Evolutionary conservation across 1,284 basidiomycete species (phyloP).

Genomic region (Ustilago crameri): DNA sequence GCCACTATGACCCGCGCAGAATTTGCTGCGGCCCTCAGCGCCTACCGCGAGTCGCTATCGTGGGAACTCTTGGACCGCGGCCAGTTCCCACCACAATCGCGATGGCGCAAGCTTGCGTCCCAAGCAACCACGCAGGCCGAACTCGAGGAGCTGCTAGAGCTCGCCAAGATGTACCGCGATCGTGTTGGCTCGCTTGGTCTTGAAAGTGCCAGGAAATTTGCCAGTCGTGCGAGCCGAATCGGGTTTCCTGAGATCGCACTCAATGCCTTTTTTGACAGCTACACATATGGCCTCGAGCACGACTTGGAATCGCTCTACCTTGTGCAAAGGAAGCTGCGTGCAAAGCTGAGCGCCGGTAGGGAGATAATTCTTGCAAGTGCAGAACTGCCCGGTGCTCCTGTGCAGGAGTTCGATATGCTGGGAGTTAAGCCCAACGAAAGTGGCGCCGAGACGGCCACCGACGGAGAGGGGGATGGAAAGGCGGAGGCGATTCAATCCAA

Average conservation of each 20-base stretch:
- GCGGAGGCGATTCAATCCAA: conserved; percentile 19
- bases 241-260: conserved; percentile 33
- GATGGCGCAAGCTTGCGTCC: conserved; percentile 18
- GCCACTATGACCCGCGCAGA: conserved; percentile 21
- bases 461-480: conserved; percentile 12
- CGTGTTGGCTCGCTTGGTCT: conserved; percentile 24
- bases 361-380: conserved; percentile 26
- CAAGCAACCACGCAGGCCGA: conserved; percentile 14
- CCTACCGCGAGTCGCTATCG: conserved; percentile 10
- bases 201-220: conserved; percentile 13
- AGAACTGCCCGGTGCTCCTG: conserved; percentile 20
- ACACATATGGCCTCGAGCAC: conserved; percentile 33
- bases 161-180: conserved; percentile 37
- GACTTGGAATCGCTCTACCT: conserved; percentile 22
- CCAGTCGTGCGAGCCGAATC: conserved; percentile 4
- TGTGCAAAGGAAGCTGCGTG: conserved; percentile 13
- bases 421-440: conserved; percentile 8
- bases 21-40: conserved; percentile 12
- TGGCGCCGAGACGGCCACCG: neutral
- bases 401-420: conserved; percentile 21
- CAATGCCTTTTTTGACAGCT: conserved; percentile 37
- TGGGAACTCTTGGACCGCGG: conserved; percentile 27
- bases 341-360: conserved; percentile 13
- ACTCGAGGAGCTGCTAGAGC: conserved; percentile 14
- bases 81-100: conserved; percentile 12